Evolutionary conservation across 768 basidiomycete genomes (phyloP).

Genomic region (Butyriboletus loyo): DNA sequence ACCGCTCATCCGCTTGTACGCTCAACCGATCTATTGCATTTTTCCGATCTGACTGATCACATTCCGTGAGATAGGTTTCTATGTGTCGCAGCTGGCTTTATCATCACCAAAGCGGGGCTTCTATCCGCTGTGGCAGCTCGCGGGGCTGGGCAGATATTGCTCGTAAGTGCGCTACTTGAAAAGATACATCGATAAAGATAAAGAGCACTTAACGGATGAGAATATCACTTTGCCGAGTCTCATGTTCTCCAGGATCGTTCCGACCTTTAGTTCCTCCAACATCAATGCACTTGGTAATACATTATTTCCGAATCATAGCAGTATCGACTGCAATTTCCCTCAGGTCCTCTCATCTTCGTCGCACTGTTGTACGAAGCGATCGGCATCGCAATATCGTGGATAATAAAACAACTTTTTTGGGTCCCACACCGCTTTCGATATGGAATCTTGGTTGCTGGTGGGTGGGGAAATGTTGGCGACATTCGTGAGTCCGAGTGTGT

Average conservation of each 20-base stretch:
- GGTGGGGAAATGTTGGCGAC: constrained; percentile 68
- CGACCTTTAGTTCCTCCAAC: constrained; percentile 59
- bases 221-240: constrained; percentile 63
- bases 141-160: constrained; percentile 56
- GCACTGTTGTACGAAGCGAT: constrained; percentile 56
- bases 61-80: constrained; percentile 41
- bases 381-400: constrained; percentile 52
- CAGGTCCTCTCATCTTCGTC: constrained; percentile 64
- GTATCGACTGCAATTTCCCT: not conserved
- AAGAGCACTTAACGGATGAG: constrained; percentile 13
- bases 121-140: constrained; percentile 57
- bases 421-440: constrained; percentile 75
- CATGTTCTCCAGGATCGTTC: constrained; percentile 71
- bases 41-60: not conserved
- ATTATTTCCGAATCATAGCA: not conserved
- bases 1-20: constrained; percentile 59
- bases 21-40: constrained; percentile 3
- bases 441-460: constrained; percentile 67
- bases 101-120: constrained; percentile 57
- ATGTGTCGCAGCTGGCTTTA: constrained; percentile 53
- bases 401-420: constrained; percentile 65
- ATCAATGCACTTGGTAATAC: constrained; percentile 49
- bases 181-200: not conserved
- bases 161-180: constrained; percentile 34
- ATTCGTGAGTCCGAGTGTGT: constrained; percentile 47